Base-by-base conservation (phyloP, 495 filamentous ascomycete genomes). In the Xylaria castorea region DNA sequence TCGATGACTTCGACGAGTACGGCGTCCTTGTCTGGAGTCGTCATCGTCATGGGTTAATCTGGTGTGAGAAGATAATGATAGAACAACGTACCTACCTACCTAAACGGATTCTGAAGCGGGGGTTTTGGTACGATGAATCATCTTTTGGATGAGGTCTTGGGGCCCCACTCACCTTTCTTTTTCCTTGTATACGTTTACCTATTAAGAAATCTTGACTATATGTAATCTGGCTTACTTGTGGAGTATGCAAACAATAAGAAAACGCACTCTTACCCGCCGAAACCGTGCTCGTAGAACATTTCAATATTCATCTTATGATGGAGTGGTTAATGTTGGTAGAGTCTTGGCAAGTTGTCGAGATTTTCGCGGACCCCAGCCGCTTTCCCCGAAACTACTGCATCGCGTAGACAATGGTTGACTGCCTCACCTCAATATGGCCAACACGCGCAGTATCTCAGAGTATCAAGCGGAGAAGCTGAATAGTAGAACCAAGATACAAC, bases 1-100 rank as follows among this genome's bases (percentile, higher is more conserved):
- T 71, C 48, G 5, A 78, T 75, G n/a, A 78, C 63, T 38, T 77
- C 73, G 46, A 80, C 71, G 61, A 46, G 51, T 0, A 36, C 48
- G 14, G 70, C 68, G 5, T 68, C 72, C 30, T 73, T 61, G 12
- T 25, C 30, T 38, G 16, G 27, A 3, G 44, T 44, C 51, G 40
- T 30, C 25, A 51, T 48, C 7, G 32, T 66, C 27, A 27, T 51
- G 12, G 11, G 58, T 61, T 38, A 22, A 60, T 60, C 16, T 60
- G 2, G 55, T n/a, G 36, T 60, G 30, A 16, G 34, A 38, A 38
- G 16, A 60, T 18, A 7, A 40, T 12, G 57, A 22, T 5, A 9
- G 8, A 18, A 61, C 32, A 38, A 34, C 20, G 12, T 38, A 61
- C 32, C 7, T 61, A 38, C 58, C 58, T 22, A 22, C 22, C 14